Evolutionary conservation across 345 rosid species (phyloP), one percentile per base, ranked within the genome.

Genomic region (Rubroshorea leprosula): DNA sequence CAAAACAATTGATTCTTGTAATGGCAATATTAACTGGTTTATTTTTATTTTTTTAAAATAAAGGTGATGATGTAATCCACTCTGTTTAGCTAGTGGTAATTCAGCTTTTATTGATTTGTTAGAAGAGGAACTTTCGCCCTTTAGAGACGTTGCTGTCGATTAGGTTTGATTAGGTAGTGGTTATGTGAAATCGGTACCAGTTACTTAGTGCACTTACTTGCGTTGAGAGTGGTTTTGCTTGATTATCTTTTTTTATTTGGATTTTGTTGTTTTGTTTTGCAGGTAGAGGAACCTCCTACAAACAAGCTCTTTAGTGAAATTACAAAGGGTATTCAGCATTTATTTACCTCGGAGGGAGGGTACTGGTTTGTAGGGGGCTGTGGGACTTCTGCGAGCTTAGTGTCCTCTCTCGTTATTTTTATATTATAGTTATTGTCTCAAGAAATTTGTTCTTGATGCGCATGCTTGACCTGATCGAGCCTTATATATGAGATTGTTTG

Each of bases 321-420:
- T 35, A 56, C 55, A 55, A 39, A 26, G 16, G 62, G 56, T 44
- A 51, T 52, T 59, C 55, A 54, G 54, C 31, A 8, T 35, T 55
- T 54, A 49, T 68, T 55, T 61, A 63, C 41, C 50, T 35, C 47
- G 69, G 50, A 68, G 78, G 66, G 91, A 79, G 87, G 87, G 76
- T 77, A 63, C 82, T 73, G 68, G 74, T 81, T 80, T 66, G 68
- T 58, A 35, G 25, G 76, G 57, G 81, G 69, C 66, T 23, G 49
- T 54, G 49, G 13, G 62, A 71, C 82, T 80, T 76, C 80, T 68
- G 80, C 67, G 74, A 72, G 78, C 94, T 77, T 59, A 70, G 76
- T 64, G 57, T 77, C 80, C 83, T 79, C 86, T 80, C 79, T 62
- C 72, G 22, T 49, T 62, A 39, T 23, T 51, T 57, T 19, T 43